A percentile compares a stretch with the other conserved stretches of the same genome.
These are phyloP conservation scores for Hymenoscyphus repandus DNA, from an alignment of 2,329 filamentous ascomycete genomes.

Conservation along the genomic window DNA sequence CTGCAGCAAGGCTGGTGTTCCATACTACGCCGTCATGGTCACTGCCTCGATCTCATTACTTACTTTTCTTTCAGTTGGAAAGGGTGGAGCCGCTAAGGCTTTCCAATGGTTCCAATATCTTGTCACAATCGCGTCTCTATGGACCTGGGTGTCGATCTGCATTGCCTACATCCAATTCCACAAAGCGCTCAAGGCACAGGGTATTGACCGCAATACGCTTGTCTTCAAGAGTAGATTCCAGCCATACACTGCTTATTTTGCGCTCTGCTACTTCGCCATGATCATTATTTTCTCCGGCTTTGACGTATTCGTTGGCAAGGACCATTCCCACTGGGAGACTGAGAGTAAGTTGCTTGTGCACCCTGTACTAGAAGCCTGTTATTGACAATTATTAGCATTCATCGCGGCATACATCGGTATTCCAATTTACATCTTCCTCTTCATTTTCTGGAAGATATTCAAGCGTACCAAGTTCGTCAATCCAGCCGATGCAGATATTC, in stretches of 20 bases:
- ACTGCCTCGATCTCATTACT: slow-evolving; percentile 65
- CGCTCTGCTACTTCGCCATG: slow-evolving; percentile 55
- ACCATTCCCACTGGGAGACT: slow-evolving; percentile 53
- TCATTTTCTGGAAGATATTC: slow-evolving; percentile 64
- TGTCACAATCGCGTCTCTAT: slow-evolving; percentile 68
- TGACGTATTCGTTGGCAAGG: slow-evolving; percentile 64
- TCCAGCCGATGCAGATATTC: slow-evolving; percentile 38
- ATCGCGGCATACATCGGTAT: slow-evolving; percentile 73
- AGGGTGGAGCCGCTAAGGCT: slow-evolving; percentile 41
- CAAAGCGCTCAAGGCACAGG: slow-evolving; percentile 63
- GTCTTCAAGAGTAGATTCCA: slow-evolving; percentile 66
- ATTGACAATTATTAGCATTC: slow-evolving; percentile 66
- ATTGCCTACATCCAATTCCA: slow-evolving; percentile 69
- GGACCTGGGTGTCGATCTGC: slow-evolving; percentile 67
- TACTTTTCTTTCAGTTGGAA: slow-evolving; percentile 62
- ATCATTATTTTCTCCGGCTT: slow-evolving; percentile 76
- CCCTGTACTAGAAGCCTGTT: background rate
- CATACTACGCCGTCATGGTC: slow-evolving; percentile 60
- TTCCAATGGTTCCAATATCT: slow-evolving; percentile 44
- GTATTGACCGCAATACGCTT: slow-evolving; percentile 60
- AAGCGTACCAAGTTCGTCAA: slow-evolving; percentile 50
- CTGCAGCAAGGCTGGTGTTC: slow-evolving; percentile 61
- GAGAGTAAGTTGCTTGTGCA: slow-evolving; percentile 36
- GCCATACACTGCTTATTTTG: slow-evolving; percentile 66
- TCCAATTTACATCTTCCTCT: slow-evolving; percentile 63